These are phyloP conservation scores for Fraxinus angustifolia DNA, from an alignment of 305 asterid species.

Conservation along the genomic window DNA sequence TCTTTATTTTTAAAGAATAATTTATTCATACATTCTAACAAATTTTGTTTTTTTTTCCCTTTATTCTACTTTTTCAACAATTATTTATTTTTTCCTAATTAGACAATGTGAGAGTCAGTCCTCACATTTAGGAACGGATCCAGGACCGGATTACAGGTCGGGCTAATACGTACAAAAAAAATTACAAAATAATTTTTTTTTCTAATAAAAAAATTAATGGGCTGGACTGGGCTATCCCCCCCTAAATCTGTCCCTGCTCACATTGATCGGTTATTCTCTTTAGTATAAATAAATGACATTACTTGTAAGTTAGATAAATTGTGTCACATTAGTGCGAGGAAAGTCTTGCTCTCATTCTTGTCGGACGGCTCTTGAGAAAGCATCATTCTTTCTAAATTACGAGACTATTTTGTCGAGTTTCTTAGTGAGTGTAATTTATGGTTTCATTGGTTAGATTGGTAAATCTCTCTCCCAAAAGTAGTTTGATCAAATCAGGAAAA, in stretches of 20 bases:
- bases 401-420: not conserved
- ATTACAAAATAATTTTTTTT: no score
- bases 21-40: not conserved
- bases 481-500: not conserved
- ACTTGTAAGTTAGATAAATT: not conserved
- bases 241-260: no score
- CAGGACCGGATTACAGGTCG: no score
- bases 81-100: not conserved
- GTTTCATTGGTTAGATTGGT: not conserved
- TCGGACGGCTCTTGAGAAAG: not conserved
- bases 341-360: not conserved
- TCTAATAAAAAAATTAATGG: no score
- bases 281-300: no score
- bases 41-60: not conserved
- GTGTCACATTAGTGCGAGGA: not conserved
- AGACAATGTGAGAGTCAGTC: not conserved
- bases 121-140: no score
- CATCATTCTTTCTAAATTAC: not conserved
- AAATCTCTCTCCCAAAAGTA: not conserved
- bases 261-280: not conserved
- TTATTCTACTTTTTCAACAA: not conserved
- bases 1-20: not conserved
- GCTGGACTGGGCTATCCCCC: no score
- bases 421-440: not conserved
- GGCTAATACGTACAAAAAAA: no score